Evolutionary conservation across 441 rosid species (phyloP).

Genomic region (Populus hybrid): DNA sequence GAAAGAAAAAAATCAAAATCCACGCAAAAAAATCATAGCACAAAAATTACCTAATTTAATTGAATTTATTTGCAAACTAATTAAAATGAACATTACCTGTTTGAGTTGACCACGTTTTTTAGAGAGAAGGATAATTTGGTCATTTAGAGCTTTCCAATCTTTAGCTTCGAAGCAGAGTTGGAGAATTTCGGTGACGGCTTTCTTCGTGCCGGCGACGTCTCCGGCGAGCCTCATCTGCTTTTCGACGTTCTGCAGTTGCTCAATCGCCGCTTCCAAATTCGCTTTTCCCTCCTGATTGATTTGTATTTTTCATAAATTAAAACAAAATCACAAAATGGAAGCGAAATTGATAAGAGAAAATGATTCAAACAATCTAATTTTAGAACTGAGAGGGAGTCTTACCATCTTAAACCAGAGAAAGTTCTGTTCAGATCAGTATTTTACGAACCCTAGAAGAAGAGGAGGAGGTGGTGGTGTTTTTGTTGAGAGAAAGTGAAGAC

Average conservation of each 20-base stretch:
- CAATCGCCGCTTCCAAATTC: slow-evolving; percentile 64
- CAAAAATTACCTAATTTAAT: neutral
- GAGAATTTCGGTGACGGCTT: slow-evolving; percentile 71
- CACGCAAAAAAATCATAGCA: neutral
- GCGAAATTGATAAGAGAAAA: slow-evolving; percentile 10
- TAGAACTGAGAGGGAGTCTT: slow-evolving; percentile 15
- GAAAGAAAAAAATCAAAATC: neutral
- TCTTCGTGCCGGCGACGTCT: slow-evolving; percentile 77
- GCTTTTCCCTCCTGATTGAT: slow-evolving; percentile 54
- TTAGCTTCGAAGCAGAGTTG: slow-evolving; percentile 81
- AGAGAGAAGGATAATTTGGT: slow-evolving; percentile 74
- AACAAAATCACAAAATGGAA: slow-evolving; percentile 10
- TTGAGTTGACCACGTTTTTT: slow-evolving; percentile 96
- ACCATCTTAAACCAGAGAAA: slow-evolving; percentile 18
- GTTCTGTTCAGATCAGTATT: neutral
- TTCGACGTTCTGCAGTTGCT: slow-evolving; percentile 80
- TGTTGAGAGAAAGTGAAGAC: neutral
- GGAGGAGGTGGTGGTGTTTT: neutral
- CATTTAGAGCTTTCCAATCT: slow-evolving; percentile 83
- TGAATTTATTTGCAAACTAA: neutral
- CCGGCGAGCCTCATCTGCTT: slow-evolving; percentile 89
- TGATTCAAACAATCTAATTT: slow-evolving; percentile 12
- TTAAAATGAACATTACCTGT: slow-evolving; percentile 46
- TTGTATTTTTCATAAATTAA: slow-evolving; percentile 4
- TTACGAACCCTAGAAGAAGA: slow-evolving; percentile 7